Conservation (phyloP, 2,329 filamentous ascomycete genomes). For the Cercospora nicotianae region DNA sequence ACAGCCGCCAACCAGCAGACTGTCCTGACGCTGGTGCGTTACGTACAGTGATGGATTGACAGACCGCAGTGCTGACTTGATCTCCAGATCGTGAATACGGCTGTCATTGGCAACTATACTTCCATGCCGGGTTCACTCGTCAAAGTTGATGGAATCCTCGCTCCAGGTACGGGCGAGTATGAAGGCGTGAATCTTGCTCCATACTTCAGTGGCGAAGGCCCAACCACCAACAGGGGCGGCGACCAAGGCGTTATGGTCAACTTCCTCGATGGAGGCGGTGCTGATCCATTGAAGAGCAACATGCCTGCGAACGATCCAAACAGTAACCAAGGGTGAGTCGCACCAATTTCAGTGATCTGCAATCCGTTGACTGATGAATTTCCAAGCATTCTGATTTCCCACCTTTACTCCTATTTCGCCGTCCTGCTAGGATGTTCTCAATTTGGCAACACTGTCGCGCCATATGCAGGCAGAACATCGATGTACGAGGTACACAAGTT, state of each 20-base stretch:
- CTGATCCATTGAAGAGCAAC: slow-evolving; percentile 57
- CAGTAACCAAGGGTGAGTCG: slow-evolving; percentile 58
- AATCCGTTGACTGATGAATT: background rate
- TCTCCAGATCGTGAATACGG: slow-evolving; percentile 58
- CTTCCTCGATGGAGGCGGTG: slow-evolving; percentile 62
- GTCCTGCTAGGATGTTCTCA: slow-evolving; percentile 57
- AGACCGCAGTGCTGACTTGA: background rate
- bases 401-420: slow-evolving; percentile 64
- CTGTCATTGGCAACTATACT: slow-evolving; percentile 53
- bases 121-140: slow-evolving; percentile 9
- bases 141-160: slow-evolving; percentile 56
- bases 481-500: slow-evolving; percentile 58
- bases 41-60: background rate
- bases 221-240: slow-evolving; percentile 54
- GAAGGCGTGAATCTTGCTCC: slow-evolving; percentile 56
- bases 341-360: background rate
- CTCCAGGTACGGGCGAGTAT: slow-evolving; percentile 51
- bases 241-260: slow-evolving; percentile 53
- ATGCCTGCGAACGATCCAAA: slow-evolving; percentile 53
- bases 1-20: slow-evolving; percentile 59
- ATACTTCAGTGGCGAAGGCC: slow-evolving; percentile 59
- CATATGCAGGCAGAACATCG: slow-evolving; percentile 50
- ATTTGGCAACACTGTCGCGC: slow-evolving; percentile 53
- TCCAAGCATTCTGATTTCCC: slow-evolving; percentile 56
- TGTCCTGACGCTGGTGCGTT: slow-evolving; percentile 50